A percentile compares a stretch with the other conserved stretches of the same genome.
These are phyloP conservation scores for Trichaptum fuscoviolaceum DNA, from an alignment of 768 basidiomycete genomes.

Conservation along the genomic window DNA sequence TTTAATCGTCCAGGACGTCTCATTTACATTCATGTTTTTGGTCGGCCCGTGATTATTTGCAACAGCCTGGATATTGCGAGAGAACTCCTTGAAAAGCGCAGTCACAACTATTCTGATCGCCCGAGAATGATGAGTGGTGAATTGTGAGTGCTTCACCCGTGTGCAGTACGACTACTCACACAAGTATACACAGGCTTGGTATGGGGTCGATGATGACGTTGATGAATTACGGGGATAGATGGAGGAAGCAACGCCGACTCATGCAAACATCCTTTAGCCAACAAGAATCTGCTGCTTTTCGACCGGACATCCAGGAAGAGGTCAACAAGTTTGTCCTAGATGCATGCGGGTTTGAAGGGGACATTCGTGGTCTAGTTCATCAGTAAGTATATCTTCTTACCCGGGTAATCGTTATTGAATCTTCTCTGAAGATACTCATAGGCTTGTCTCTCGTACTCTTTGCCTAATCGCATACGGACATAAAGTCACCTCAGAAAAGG, in stretches of 20 bases:
- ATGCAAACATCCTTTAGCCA: neutral
- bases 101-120: constrained; percentile 16
- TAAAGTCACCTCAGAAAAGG: constrained; percentile 33
- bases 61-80: constrained; percentile 15
- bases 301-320: constrained; percentile 8
- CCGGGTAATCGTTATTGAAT: neutral
- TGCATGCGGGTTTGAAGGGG: neutral
- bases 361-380: constrained; percentile 18
- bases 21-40: constrained; percentile 12
- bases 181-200: neutral
- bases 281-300: constrained; percentile 12
- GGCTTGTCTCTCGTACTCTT: constrained; percentile 21
- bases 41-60: constrained; percentile 16
- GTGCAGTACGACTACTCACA: neutral
- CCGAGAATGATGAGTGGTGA: constrained; percentile 17
- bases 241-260: constrained; percentile 30
- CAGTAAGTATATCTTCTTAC: constrained; percentile 1
- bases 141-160: constrained; percentile 3
- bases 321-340: neutral
- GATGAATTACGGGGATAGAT: constrained; percentile 26
- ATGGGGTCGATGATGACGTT: neutral
- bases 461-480: constrained; percentile 48
- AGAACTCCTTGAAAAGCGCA: constrained; percentile 18
- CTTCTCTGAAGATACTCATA: constrained; percentile 7
- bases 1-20: constrained; percentile 10